Percentiles rank a stretch among this genome's conserved stretches.
Conservation (phyloP, 768 basidiomycete genomes). For the Neoboletus magnificus region DNA sequence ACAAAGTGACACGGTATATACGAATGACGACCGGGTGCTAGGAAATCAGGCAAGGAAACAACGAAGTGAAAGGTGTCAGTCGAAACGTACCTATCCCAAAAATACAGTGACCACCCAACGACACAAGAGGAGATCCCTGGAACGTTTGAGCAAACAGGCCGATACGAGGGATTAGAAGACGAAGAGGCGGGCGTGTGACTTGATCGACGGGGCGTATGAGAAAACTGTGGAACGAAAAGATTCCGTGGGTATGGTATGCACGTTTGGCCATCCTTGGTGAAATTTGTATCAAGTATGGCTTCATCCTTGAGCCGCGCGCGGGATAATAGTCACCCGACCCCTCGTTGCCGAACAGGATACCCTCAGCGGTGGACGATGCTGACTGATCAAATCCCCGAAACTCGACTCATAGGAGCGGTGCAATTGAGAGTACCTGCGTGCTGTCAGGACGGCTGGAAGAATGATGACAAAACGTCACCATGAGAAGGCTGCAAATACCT, state of each 20-base stretch:
- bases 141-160: not conserved
- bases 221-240: not conserved
- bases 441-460: not conserved
- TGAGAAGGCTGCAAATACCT: not conserved
- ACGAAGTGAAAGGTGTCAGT: not conserved
- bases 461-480: not conserved
- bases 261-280: not conserved
- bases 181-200: not conserved
- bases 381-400: not conserved
- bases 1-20: no score
- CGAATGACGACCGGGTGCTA: not conserved
- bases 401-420: not conserved
- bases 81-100: not conserved
- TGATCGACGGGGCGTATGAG: not conserved
- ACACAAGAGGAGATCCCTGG: not conserved
- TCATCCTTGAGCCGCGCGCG: conserved; percentile 14
- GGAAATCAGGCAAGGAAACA: not conserved
- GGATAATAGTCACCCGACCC: not conserved
- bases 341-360: not conserved
- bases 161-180: not conserved
- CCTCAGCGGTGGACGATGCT: not conserved
- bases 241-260: not conserved
- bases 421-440: not conserved
- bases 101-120: not conserved
- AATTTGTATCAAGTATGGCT: conserved; percentile 9